Conservation (phyloP, 116 monocot species). For the Posidonia oceanica region DNA sequence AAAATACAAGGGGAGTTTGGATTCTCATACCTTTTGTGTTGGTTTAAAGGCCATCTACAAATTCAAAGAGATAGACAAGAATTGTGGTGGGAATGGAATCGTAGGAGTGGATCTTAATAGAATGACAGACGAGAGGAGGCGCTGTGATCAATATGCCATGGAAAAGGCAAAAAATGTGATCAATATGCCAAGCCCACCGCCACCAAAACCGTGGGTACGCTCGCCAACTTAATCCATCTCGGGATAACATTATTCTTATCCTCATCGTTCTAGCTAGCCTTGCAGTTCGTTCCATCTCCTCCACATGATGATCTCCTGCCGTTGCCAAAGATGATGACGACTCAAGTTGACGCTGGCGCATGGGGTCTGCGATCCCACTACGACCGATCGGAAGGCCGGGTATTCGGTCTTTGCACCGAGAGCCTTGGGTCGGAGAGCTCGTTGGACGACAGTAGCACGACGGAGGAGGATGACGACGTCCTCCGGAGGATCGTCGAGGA, state of each 20-base stretch:
- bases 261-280: background rate
- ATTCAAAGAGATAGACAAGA: background rate
- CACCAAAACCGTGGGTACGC: background rate
- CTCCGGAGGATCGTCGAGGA: background rate
- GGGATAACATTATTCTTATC: slow-evolving; percentile 6
- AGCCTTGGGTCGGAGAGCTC: slow-evolving; percentile 69
- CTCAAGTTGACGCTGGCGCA: background rate
- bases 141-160: background rate
- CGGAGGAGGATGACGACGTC: slow-evolving; percentile 13
- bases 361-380: slow-evolving; percentile 11
- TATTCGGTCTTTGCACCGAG: slow-evolving; percentile 50
- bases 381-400: slow-evolving; percentile 8
- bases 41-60: background rate
- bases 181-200: background rate
- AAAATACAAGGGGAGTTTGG: no score
- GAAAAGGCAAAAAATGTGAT: background rate
- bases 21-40: background rate
- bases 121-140: background rate
- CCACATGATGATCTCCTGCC: background rate
- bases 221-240: slow-evolving; percentile 1
- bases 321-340: background rate
- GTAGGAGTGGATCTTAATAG: background rate
- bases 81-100: background rate
- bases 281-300: background rate
- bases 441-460: slow-evolving; percentile 15